Evolutionary conservation across 306 rosid genomes (phyloP).

Genomic region (Macrotyloma uniflorum): DNA sequence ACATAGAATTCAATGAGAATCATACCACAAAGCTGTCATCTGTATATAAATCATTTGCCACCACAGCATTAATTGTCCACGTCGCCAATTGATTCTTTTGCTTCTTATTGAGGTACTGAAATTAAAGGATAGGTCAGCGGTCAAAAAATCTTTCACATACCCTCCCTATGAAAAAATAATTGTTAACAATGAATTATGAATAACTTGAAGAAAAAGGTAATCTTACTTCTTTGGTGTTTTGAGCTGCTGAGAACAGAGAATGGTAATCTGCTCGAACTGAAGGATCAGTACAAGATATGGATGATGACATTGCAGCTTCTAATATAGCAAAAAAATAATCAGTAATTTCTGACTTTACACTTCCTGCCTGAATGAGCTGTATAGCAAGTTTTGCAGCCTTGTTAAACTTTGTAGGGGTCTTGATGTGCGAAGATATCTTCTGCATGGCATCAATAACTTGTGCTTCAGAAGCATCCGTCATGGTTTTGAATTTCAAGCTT

Average conservation of each 20-base stretch:
- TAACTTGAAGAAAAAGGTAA: not conserved
- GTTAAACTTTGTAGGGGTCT: conserved; percentile 71
- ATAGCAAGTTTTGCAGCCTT: conserved; percentile 95
- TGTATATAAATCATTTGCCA: conserved; percentile 78
- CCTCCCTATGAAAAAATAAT: not conserved
- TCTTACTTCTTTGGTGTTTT: conserved; percentile 66
- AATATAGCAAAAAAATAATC: conserved; percentile 69
- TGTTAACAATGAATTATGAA: not conserved
- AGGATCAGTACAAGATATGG: conserved; percentile 76
- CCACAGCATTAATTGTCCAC: conserved; percentile 71
- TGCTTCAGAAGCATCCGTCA: conserved; percentile 82
- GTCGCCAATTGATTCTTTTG: conserved; percentile 73
- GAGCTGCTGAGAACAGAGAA: conserved; percentile 71
- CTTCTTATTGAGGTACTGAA: conserved; percentile 74
- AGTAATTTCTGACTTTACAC: conserved; percentile 74
- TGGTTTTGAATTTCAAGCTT: conserved; percentile 81
- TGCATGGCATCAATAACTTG: conserved; percentile 91
- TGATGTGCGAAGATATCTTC: conserved; percentile 89
- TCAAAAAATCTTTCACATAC: conserved; percentile 23
- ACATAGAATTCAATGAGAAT: conserved; percentile 20
- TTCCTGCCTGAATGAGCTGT: conserved; percentile 89
- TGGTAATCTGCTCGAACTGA: conserved; percentile 75
- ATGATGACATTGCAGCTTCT: conserved; percentile 80
- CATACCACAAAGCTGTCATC: conserved; percentile 96
- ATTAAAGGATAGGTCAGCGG: conserved; percentile 10